phyloP scores from a whole-genome alignment of 2,329 filamentous ascomycete species.

The Hirsutella rhossiliensis region DNA sequence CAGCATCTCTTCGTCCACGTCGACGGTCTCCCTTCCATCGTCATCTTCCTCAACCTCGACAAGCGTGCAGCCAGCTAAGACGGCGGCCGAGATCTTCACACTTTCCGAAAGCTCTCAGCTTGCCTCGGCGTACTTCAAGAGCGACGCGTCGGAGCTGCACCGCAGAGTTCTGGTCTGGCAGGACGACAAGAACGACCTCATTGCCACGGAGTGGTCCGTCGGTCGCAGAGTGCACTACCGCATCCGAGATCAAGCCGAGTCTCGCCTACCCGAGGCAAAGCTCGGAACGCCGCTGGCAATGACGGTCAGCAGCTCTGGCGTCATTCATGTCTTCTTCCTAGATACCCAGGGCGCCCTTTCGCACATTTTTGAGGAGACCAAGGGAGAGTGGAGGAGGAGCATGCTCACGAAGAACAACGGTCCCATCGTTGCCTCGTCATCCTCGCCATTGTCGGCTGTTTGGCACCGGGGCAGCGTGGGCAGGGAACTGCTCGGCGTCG shows the following conservation, averaged over 20 bases:
- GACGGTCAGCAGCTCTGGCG: conserved; percentile 6
- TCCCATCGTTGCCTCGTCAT: conserved; percentile 1
- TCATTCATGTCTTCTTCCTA: conserved; percentile 12
- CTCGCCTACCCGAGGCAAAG: conserved; percentile 3
- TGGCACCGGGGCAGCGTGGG: conserved; percentile 7
- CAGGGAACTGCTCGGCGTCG: conserved; percentile 6
- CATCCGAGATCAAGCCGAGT: conserved; percentile 4
- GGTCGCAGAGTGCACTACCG: conserved; percentile 2
- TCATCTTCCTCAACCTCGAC: background rate
- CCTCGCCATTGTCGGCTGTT: conserved; percentile 8
- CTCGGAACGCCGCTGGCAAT: conserved; percentile 10
- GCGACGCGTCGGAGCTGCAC: background rate
- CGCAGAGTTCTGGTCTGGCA: conserved; percentile 11
- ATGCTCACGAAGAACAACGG: conserved; percentile 1
- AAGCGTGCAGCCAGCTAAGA: background rate
- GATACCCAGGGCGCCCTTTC: conserved; percentile 5
- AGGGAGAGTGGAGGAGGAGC: conserved; percentile 7
- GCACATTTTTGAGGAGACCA: conserved; percentile 5
- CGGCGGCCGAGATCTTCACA: conserved; percentile 3
- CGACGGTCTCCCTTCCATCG: background rate
- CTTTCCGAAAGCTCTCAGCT: conserved; percentile 8
- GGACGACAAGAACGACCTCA: conserved; percentile 9
- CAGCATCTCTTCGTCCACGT: background rate
- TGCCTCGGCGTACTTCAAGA: conserved; percentile 5
- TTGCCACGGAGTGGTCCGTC: conserved; percentile 5